Percentiles rank a stretch among this genome's conserved stretches.
phyloP scores from a whole-genome alignment of 257 asterid species.

The Plantago ovata region DNA sequence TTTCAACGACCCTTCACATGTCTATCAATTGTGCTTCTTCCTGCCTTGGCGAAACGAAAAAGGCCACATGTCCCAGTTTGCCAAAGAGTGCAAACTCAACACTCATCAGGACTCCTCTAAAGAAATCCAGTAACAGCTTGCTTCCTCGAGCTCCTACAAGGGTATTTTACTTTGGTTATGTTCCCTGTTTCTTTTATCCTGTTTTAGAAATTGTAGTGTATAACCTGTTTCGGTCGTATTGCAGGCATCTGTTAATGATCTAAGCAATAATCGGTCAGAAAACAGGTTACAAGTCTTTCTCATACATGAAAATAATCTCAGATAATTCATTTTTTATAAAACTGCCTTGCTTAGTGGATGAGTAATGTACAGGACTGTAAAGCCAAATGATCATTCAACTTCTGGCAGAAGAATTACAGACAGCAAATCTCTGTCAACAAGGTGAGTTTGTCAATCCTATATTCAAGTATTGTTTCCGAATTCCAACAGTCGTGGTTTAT shows the following conservation, averaged over 20 bases:
- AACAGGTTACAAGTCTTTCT: slow-evolving; percentile 38
- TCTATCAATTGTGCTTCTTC: slow-evolving; percentile 37
- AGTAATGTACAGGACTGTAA: slow-evolving; percentile 40
- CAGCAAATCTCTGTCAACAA: slow-evolving; percentile 26
- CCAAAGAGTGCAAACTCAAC: slow-evolving; percentile 38
- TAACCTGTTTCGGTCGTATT: slow-evolving; percentile 10
- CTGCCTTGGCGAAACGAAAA: slow-evolving; percentile 28
- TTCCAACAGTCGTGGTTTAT: background rate
- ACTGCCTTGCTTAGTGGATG: background rate
- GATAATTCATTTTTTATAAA: slow-evolving; percentile 2
- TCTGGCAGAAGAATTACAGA: slow-evolving; percentile 29
- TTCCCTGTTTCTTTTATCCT: slow-evolving; percentile 16
- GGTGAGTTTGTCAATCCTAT: slow-evolving; percentile 29
- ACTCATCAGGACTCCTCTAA: slow-evolving; percentile 34
- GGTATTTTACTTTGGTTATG: slow-evolving; percentile 37
- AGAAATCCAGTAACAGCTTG: slow-evolving; percentile 39
- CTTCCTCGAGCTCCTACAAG: slow-evolving; percentile 33
- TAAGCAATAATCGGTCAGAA: slow-evolving; percentile 32
- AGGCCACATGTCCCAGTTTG: slow-evolving; percentile 35
- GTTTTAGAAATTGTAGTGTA: slow-evolving; percentile 7
- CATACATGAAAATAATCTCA: background rate
- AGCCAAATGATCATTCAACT: slow-evolving; percentile 26
- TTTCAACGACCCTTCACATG: slow-evolving; percentile 54
- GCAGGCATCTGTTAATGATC: slow-evolving; percentile 45
- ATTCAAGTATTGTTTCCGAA: no score